Conservation (phyloP, 129 eudicot genomes). For the Lactuca sativa region DNA sequence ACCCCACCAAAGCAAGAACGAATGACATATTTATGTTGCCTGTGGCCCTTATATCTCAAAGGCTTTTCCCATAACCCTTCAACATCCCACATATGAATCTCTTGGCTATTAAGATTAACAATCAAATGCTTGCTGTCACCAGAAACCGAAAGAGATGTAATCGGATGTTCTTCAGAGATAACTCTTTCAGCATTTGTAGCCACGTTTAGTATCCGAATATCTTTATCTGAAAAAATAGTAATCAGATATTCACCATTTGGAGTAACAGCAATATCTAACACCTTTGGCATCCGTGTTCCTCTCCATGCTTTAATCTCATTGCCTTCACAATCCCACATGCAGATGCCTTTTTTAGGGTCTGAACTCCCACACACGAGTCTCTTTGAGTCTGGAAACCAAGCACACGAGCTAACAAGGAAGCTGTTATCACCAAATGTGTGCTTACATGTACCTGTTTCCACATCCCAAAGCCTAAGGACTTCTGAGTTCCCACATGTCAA, state of each 20-base stretch:
- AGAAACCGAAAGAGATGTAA: slow-evolving; percentile 81
- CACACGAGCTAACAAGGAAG: slow-evolving; percentile 82
- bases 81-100: slow-evolving; percentile 95
- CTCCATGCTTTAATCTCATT: slow-evolving; percentile 82
- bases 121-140: slow-evolving; percentile 64
- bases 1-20: slow-evolving; percentile 94
- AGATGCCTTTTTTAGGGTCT: slow-evolving; percentile 76
- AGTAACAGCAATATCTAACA: slow-evolving; percentile 83
- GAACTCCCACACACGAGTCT: slow-evolving; percentile 86
- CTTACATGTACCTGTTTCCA: slow-evolving; percentile 78
- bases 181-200: slow-evolving; percentile 64
- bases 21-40: slow-evolving; percentile 77
- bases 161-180: slow-evolving; percentile 64
- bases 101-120: slow-evolving; percentile 83
- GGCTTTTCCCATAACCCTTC: slow-evolving; percentile 63
- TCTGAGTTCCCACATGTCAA: slow-evolving; percentile 86
- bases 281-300: slow-evolving; percentile 85
- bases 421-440: slow-evolving; percentile 65
- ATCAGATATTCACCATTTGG: slow-evolving; percentile 76
- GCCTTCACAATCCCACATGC: slow-evolving; percentile 90
- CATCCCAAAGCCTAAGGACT: slow-evolving; percentile 86
- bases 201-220: slow-evolving; percentile 69
- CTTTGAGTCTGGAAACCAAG: slow-evolving; percentile 89
- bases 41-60: slow-evolving; percentile 64
- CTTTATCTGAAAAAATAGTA: slow-evolving; percentile 66